Evolutionary conservation across 2,329 filamentous ascomycete genomes (phyloP).

Genomic region (Fusarium nygamai): DNA sequence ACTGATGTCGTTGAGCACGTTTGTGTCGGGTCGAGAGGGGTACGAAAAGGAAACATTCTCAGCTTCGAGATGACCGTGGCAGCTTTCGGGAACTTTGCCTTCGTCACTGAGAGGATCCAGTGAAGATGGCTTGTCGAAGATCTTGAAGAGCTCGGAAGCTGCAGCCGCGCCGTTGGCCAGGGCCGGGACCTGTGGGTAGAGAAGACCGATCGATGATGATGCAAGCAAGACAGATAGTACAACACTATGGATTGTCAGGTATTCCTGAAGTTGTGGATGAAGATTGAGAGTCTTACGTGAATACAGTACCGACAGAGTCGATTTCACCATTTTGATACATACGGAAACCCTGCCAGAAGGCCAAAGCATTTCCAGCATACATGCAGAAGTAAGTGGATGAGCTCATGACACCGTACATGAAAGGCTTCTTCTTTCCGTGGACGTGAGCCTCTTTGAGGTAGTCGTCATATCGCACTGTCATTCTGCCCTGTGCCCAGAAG

Average conservation of each 20-base stretch:
- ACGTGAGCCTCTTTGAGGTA: constrained; percentile 49
- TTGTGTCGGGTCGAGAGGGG: constrained; percentile 66
- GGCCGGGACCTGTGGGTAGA: constrained; percentile 26
- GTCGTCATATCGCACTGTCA: constrained; percentile 49
- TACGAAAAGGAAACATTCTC: constrained; percentile 73
- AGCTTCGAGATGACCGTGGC: constrained; percentile 58
- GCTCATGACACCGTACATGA: constrained; percentile 50
- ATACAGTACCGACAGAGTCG: constrained; percentile 48
- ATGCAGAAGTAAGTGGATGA: constrained; percentile 51
- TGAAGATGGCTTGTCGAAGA: constrained; percentile 21
- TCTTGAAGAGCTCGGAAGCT: constrained; percentile 24
- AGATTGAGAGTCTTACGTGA: constrained; percentile 45
- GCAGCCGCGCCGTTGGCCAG: constrained; percentile 25
- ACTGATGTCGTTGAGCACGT: constrained; percentile 65
- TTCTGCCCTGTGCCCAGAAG: constrained; percentile 53
- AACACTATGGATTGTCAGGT: background rate
- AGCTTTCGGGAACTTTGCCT: background rate
- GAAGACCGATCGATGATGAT: constrained; percentile 5
- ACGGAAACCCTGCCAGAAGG: constrained; percentile 56
- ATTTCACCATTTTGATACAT: constrained; percentile 51
- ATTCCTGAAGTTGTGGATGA: rapidly evolving
- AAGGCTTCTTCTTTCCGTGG: constrained; percentile 50
- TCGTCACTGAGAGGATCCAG: constrained; percentile 15
- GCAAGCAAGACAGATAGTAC: constrained; percentile 29
- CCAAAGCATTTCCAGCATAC: constrained; percentile 52